Conservation (phyloP, 2,329 filamentous ascomycete species). For the Botrytis deweyae region DNA sequence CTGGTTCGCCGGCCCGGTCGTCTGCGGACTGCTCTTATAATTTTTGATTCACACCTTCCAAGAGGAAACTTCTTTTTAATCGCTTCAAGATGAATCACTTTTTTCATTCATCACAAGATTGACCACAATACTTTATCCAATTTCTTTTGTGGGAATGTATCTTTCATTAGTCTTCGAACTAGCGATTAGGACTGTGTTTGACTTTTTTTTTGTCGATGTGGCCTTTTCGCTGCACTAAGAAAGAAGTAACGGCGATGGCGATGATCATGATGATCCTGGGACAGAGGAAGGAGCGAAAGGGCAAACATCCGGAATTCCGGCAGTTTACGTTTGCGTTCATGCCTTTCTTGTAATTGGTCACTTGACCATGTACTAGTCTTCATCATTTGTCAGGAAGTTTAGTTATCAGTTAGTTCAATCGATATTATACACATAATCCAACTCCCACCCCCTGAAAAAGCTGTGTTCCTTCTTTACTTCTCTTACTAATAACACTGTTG, state of each 20-base stretch:
- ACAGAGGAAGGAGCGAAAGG: neutral
- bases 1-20: neutral
- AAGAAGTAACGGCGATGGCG: neutral
- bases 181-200: neutral
- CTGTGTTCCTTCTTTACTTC: neutral
- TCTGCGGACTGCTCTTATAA: neutral
- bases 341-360: neutral
- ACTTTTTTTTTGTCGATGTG: neutral
- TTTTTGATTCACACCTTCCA: neutral
- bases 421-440: accelerated
- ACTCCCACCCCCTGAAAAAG: neutral
- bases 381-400: neutral
- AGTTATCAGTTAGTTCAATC: neutral
- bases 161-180: neutral
- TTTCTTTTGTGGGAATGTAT: neutral
- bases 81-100: neutral
- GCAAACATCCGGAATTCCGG: neutral
- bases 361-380: neutral
- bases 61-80: neutral
- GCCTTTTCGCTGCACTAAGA: neutral
- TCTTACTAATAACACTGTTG: neutral
- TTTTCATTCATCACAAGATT: neutral
- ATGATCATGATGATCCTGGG: too few relatives aligned
- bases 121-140: too few relatives aligned
- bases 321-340: neutral